Evolutionary conservation across 2,329 filamentous ascomycete species (phyloP), one percentile per base, ranked within the genome.

Genomic region (Coniochaeta sp.): DNA sequence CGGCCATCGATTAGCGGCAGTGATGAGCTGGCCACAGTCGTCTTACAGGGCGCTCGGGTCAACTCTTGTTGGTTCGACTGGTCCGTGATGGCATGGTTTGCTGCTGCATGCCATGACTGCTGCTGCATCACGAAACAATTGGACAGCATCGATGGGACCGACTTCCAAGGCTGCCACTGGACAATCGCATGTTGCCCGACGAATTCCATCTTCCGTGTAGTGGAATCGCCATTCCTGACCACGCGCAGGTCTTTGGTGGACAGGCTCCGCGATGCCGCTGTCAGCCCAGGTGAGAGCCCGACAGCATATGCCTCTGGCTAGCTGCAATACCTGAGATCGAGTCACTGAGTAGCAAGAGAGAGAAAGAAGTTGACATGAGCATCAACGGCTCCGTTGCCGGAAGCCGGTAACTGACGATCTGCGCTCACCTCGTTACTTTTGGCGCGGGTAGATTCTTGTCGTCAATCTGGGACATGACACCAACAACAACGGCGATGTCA

Each of bases 1-100:
- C 42, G 24, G 42, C 6, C 42, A n/a, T 14, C 24, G 22, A 46
- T 46, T 46, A 46, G 42, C 42, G 42, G 42, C 42, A 46, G 22
- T 22, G 42, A 30, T 46, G 42, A 26, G 42, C 42, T 46, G 42
- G 42, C 42, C 42, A 16, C 6, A 7, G 42, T 13, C 27, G 42
- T 26, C 42, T 46, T 14, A 46, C 42, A 46, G 42, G 42, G 42
- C 42, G 42, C 42, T 46, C 42, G 42, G 42, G 42, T 46, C 24
- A 27, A 46, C 22, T 46, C 20, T 14, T 30, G 22, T 32, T 32
- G 33, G 8, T 22, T 38, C 33, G 33, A 38, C 33, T 38, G 33
- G 33, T 38, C 8, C 3, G 18, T 38, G 33, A 38, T 38, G 16
- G 18, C 18, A 20, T 38, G 8, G 33, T 10, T 22, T 22, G 33